phyloP scores from a whole-genome alignment of 1,284 basidiomycete genomes.

The Moniliophthora roreri region DNA sequence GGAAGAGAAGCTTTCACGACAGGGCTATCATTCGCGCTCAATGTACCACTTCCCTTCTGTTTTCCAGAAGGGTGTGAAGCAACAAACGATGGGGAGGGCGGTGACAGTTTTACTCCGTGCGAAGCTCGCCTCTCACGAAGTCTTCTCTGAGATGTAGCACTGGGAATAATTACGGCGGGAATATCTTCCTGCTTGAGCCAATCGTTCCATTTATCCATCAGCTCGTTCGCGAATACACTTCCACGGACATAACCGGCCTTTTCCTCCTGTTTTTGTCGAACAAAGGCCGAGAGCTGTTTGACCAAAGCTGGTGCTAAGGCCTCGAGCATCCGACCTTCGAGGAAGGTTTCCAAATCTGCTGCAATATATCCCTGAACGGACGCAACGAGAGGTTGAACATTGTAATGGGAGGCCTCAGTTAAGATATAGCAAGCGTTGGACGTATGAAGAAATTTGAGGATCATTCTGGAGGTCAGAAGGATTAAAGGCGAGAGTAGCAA shows the following conservation, averaged over 20 bases:
- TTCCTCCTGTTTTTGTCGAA: conserved; percentile 62
- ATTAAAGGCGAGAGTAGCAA: conserved; percentile 85
- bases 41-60: conserved; percentile 28
- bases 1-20: conserved; percentile 16
- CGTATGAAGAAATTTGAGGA: conserved; percentile 71
- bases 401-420: conserved; percentile 79
- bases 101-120: conserved; percentile 46
- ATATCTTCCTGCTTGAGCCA: conserved; percentile 87
- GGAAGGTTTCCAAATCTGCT: conserved; percentile 84
- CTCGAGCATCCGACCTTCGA: conserved; percentile 80
- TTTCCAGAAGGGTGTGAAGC: conserved; percentile 24
- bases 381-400: conserved; percentile 70
- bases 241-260: conserved; percentile 71
- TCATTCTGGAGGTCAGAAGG: conserved; percentile 76
- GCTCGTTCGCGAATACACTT: conserved; percentile 50
- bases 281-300: conserved; percentile 64
- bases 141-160: conserved; percentile 20
- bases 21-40: conserved; percentile 7
- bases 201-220: conserved; percentile 66
- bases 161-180: conserved; percentile 61
- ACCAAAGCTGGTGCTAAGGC: conserved; percentile 73
- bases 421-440: conserved; percentile 84
- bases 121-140: conserved; percentile 31
- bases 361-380: conserved; percentile 83
- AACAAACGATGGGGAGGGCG: conserved; percentile 34